phyloP scores from a whole-genome alignment of 139 green algal species.

The Klebsormidium nitens region DNA sequence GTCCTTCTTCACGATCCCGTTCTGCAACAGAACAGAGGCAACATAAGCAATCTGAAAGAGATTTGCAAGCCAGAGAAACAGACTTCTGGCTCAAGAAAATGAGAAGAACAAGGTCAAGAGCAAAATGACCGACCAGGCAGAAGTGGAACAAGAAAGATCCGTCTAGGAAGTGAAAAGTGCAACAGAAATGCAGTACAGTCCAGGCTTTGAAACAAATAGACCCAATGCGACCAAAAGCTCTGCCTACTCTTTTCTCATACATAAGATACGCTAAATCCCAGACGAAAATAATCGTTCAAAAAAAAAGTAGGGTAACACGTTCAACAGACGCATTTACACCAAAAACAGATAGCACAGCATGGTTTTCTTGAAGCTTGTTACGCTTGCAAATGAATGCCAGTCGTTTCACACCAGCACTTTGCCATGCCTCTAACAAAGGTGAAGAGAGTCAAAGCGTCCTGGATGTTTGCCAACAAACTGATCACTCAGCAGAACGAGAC shows the following conservation, averaged over 20 bases:
- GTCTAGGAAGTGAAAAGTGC: background rate
- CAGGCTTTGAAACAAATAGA: too few species aligned
- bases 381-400: background rate
- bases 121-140: slow-evolving; percentile 1
- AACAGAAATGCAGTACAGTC: background rate
- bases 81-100: background rate
- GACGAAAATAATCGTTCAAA: too few species aligned
- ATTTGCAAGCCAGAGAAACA: background rate
- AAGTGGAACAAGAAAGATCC: background rate
- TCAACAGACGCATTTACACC: too few species aligned
- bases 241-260: too few species aligned
- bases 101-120: background rate
- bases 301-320: too few species aligned
- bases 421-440: background rate
- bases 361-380: too few species aligned
- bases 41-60: background rate
- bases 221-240: too few species aligned
- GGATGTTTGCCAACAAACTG: background rate
- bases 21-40: slow-evolving; percentile 34
- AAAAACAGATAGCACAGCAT: too few species aligned
- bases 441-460: background rate
- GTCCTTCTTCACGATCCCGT: slow-evolving; percentile 96
- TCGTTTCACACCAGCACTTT: background rate
- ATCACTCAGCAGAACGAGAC: background rate
- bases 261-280: too few species aligned